These are phyloP conservation scores for Heterobasidion occidentale DNA, from an alignment of 1,284 basidiomycete genomes.

Conservation along the genomic window DNA sequence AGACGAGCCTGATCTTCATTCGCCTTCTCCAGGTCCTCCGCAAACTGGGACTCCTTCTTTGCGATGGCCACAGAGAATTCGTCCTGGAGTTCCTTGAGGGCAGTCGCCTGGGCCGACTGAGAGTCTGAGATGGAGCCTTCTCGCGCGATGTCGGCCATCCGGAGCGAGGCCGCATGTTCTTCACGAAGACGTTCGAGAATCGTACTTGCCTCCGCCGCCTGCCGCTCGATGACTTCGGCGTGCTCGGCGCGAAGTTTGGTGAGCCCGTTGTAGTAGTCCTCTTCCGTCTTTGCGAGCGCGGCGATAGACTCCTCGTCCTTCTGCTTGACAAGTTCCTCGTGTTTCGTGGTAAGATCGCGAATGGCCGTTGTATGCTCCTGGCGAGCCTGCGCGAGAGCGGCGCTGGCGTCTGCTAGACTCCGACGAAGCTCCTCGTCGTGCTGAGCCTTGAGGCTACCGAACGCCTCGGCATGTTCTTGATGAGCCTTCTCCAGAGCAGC, in stretches of 20 bases:
- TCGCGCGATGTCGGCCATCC: constrained; percentile 64
- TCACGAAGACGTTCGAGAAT: constrained; percentile 59
- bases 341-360: constrained; percentile 43
- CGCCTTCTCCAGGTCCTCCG: constrained; percentile 53
- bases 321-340: constrained; percentile 45
- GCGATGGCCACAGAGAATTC: constrained; percentile 58
- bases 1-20: constrained; percentile 52
- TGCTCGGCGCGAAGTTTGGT: constrained; percentile 67
- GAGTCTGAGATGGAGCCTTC: constrained; percentile 68
- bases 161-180: constrained; percentile 61
- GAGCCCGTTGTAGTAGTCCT: constrained; percentile 72
- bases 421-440: constrained; percentile 26
- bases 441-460: constrained; percentile 26
- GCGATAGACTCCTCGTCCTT: constrained; percentile 51
- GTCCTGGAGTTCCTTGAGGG: constrained; percentile 56
- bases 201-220: constrained; percentile 49
- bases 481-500: constrained; percentile 20
- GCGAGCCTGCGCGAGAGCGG: constrained; percentile 32
- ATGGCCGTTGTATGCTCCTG: constrained; percentile 47
- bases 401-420: constrained; percentile 32
- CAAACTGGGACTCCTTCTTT: constrained; percentile 55
- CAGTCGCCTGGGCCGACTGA: constrained; percentile 52
- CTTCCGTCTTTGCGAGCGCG: constrained; percentile 58
- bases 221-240: constrained; percentile 50
- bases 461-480: constrained; percentile 25